Conservation (phyloP, 2,329 filamentous ascomycete species). For the Neofusicoccum laricinum region DNA sequence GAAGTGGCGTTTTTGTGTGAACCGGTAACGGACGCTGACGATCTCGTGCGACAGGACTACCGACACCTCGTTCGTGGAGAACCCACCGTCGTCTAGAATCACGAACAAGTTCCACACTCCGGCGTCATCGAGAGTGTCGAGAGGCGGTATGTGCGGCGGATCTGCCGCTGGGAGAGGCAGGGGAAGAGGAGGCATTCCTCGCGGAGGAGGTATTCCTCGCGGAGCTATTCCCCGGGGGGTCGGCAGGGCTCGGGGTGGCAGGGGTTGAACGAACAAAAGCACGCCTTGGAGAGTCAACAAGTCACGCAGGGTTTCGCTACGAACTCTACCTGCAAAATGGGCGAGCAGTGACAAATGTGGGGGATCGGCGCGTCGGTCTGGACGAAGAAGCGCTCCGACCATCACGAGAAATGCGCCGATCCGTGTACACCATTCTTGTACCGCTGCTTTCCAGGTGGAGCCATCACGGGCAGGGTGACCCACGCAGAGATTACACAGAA, state of each 20-base stretch:
- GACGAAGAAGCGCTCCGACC: no score
- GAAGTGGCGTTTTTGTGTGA: not conserved
- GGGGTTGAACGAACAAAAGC: not conserved
- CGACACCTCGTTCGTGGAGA: constrained; percentile 86
- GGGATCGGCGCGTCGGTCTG: no score
- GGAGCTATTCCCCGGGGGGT: constrained; percentile 35
- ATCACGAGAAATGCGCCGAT: no score
- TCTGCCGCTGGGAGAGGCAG: not conserved
- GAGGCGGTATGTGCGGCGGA: constrained; percentile 10
- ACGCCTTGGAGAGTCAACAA: not conserved
- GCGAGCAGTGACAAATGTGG: no score
- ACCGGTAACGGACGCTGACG: not conserved
- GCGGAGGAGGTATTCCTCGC: constrained; percentile 17
- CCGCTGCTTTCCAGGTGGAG: no score
- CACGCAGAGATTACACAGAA: no score
- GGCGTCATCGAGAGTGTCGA: constrained; percentile 14
- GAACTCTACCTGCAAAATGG: no score
- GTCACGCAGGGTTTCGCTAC: no score
- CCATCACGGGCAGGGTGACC: no score
- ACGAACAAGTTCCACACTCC: constrained; percentile 41
- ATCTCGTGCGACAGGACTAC: constrained; percentile 66
- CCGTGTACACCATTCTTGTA: no score
- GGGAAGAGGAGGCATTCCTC: not conserved
- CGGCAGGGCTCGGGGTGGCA: constrained; percentile 32
- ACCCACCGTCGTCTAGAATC: constrained; percentile 62